Base-by-base conservation (phyloP, 371 early-diverging fungal species). In the Blakeslea trispora region DNA sequence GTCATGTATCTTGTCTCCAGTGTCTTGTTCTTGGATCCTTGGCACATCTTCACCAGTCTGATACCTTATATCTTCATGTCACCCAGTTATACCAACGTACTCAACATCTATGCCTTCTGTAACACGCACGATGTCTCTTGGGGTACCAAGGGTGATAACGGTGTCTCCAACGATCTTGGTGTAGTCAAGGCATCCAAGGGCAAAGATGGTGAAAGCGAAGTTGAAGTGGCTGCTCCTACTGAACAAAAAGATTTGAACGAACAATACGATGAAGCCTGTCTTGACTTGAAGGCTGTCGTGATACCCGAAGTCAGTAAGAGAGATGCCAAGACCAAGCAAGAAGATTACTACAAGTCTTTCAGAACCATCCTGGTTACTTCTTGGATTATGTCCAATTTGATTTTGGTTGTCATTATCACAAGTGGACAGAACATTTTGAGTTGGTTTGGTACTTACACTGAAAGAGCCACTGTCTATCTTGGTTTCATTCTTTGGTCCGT, bases 131-230 rank as follows among this genome's bases (percentile, higher is more conserved):
- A 88, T 66, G 84, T 88, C 19, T 82, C 91, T 3, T 96, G 96
- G 96, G 96, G 96, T 43, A 96, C 96, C 24, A 95, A 95, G 78
- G 95, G 95, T 60, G 94, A 89, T 60, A 87, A 80, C 59, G 67
- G 64, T 39, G 71, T 80, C 14, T 66, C 71, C 21, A 80, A 75
- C 18, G 82, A 84, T 71, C 72, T 88, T 42, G 89, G 89, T 55
- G 80, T 81, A 2, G 88, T 84, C 62, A 83, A 82, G 66, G 57
- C 76, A 53, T 75, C 66, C 34, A 75, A 81, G 58, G 75, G 81
- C 53, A 75, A 71, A 43, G 71, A 69, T 17, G 81, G 75, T 23
- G 70, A 68, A 9, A 71, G 68, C 42, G 72, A 77, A 17, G 83
- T 75, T 5, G 74, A 81, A 50, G 82, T 95, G 42, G 78, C 82